Conservation (phyloP, 805 yeast species). For the Saccharomycopsis synnaedendra region DNA sequence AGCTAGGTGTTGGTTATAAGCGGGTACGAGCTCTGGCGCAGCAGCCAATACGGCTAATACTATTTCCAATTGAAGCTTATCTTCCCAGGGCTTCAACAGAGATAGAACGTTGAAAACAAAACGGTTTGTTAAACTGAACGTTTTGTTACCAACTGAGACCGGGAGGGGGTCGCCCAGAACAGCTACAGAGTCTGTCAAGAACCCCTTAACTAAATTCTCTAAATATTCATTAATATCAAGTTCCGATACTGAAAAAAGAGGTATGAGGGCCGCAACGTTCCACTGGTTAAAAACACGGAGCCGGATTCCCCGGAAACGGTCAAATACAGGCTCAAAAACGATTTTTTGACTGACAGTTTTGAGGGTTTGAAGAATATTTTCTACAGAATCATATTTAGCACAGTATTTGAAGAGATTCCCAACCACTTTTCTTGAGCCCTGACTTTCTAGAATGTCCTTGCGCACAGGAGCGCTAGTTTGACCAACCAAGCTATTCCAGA, state of each 20-base stretch:
- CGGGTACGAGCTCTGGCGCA: conserved; percentile 63
- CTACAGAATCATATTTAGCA: conserved; percentile 39
- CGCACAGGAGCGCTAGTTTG: conserved; percentile 43
- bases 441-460: conserved; percentile 41
- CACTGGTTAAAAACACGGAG: conserved; percentile 71
- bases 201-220: conserved; percentile 34
- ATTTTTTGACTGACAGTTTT: conserved; percentile 38
- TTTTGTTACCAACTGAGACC: conserved; percentile 35
- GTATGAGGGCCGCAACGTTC: conserved; percentile 46
- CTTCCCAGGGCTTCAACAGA: conserved; percentile 73
- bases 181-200: conserved; percentile 30
- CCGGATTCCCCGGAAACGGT: conserved; percentile 45
- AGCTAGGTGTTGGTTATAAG: conserved; percentile 48
- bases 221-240: conserved; percentile 28
- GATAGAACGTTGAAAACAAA: conserved; percentile 51
- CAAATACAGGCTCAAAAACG: conserved; percentile 47
- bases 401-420: conserved; percentile 59
- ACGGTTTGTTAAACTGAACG: conserved; percentile 56
- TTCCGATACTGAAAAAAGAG: conserved; percentile 33
- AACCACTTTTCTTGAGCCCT: conserved; percentile 44
- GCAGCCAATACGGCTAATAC: conserved; percentile 36
- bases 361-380: conserved; percentile 30
- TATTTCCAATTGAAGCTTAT: conserved; percentile 47
- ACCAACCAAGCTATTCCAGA: conserved; percentile 45
- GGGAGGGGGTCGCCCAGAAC: conserved; percentile 28